Conservation (phyloP, 495 filamentous ascomycete species). For the Hyphodiscus hymeniophilus region DNA sequence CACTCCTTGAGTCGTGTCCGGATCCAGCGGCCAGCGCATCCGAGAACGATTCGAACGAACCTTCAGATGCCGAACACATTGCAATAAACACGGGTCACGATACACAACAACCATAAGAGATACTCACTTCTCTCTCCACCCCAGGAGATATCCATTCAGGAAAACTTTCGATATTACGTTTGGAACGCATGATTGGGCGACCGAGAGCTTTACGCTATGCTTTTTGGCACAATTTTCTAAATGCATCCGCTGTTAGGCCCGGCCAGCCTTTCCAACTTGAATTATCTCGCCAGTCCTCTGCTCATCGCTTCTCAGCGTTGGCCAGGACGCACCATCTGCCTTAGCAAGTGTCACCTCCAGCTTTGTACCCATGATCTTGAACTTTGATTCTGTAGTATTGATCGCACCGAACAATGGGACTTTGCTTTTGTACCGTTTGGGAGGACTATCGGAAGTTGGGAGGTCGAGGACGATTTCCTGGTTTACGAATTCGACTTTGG, state of each 20-base stretch:
- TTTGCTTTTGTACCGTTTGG: constrained; percentile 69
- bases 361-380: constrained; percentile 91
- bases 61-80: too few species aligned
- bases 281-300: constrained; percentile 54
- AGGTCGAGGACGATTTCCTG: constrained; percentile 65
- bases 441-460: constrained; percentile 62
- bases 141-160: too few species aligned
- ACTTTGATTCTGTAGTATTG: constrained; percentile 61
- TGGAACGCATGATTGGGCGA: not conserved
- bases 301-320: constrained; percentile 81
- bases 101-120: too few species aligned
- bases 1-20: too few species aligned
- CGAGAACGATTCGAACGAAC: too few species aligned
- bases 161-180: too few species aligned
- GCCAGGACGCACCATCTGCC: constrained; percentile 77
- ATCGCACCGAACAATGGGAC: constrained; percentile 73
- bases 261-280: constrained; percentile 68
- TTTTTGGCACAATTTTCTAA: not conserved
- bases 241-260: constrained; percentile 32
- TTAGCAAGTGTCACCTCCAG: constrained; percentile 80
- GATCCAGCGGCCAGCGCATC: too few species aligned
- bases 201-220: not conserved
- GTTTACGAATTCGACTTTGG: constrained; percentile 58
- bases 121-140: too few species aligned
- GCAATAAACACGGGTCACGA: too few species aligned